Percentiles rank a stretch among this genome's conserved stretches.
Conservation (phyloP, 2,329 filamentous ascomycete species). For the Exserohilum rostratum region DNA sequence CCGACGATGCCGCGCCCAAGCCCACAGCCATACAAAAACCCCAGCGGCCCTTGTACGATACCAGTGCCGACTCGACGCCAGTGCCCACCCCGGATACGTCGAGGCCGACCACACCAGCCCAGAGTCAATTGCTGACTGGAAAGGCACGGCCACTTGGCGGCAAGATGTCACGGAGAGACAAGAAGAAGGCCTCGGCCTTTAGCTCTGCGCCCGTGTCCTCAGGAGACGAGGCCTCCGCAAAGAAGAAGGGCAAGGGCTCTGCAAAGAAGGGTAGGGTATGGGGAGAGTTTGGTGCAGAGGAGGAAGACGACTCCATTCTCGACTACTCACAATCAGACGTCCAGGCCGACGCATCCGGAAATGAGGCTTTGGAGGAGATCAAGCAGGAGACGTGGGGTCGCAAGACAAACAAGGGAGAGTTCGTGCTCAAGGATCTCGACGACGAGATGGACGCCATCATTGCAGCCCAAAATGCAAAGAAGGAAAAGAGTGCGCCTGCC, state of each 20-base stretch:
- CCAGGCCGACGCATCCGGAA: conserved; percentile 55
- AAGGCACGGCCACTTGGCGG: conserved; percentile 72
- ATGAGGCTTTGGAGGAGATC: conserved; percentile 72
- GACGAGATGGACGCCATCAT: conserved; percentile 93
- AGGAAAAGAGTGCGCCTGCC: conserved; percentile 32
- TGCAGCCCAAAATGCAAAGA: conserved; percentile 72
- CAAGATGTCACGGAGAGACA: conserved; percentile 80
- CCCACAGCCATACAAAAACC: conserved; percentile 58
- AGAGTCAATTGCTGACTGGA: conserved; percentile 70
- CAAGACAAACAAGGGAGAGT: conserved; percentile 85
- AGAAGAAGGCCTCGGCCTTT: conserved; percentile 65
- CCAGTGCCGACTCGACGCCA: conserved; percentile 72
- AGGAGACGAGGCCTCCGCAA: conserved; percentile 74
- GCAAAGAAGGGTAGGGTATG: conserved; percentile 88
- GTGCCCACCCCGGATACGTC: conserved; percentile 75
- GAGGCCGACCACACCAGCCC: conserved; percentile 75
- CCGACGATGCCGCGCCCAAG: conserved; percentile 59
- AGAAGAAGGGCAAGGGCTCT: conserved; percentile 64
- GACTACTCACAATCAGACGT: conserved; percentile 81
- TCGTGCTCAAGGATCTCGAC: conserved; percentile 89
- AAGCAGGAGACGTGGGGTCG: conserved; percentile 83
- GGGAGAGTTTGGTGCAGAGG: conserved; percentile 89
- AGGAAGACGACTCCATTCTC: conserved; percentile 76
- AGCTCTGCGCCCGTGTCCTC: conserved; percentile 72
- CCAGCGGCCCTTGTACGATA: conserved; percentile 46